Percentiles rank a stretch among this genome's conserved stretches.
Evolutionary conservation across 768 basidiomycete species (phyloP).

Genomic region (Phylloporus rhodoxanthus): DNA sequence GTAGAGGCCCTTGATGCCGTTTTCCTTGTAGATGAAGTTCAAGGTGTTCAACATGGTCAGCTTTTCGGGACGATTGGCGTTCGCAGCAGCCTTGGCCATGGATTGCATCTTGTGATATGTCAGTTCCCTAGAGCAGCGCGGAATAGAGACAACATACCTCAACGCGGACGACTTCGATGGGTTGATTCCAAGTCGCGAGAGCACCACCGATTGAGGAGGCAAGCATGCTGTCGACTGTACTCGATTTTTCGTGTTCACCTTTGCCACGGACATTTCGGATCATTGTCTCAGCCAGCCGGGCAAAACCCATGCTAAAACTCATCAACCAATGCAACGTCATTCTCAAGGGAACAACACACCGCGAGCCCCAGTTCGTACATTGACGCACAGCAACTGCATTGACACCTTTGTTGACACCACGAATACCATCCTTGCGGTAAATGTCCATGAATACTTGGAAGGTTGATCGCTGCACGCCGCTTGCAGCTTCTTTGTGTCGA

Average conservation of each 20-base stretch:
- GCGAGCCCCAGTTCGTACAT: slow-evolving; percentile 90
- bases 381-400: slow-evolving; percentile 91
- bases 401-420: slow-evolving; percentile 98
- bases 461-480: slow-evolving; percentile 84
- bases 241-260: slow-evolving; percentile 64
- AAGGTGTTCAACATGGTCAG: slow-evolving; percentile 89
- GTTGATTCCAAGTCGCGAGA: slow-evolving; percentile 98
- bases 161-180: slow-evolving; percentile 94
- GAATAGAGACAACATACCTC: slow-evolving; percentile 49
- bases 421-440: slow-evolving; percentile 86
- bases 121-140: not conserved
- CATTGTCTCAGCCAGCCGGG: slow-evolving; percentile 78
- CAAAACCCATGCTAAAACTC: slow-evolving; percentile 80
- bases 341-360: slow-evolving; percentile 41
- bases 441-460: slow-evolving; percentile 95
- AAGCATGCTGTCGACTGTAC: slow-evolving; percentile 80
- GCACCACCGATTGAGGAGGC: slow-evolving; percentile 90
- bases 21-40: slow-evolving; percentile 92
- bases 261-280: slow-evolving; percentile 80
- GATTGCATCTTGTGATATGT: slow-evolving; percentile 82
- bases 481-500: slow-evolving; percentile 82
- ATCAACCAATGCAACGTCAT: slow-evolving; percentile 2
- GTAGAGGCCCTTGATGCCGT: slow-evolving; percentile 94
- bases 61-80: slow-evolving; percentile 81
- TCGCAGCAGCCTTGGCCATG: slow-evolving; percentile 75